These are phyloP conservation scores for Saitozyma podzolica DNA, from an alignment of 768 basidiomycete species.

Conservation along the genomic window DNA sequence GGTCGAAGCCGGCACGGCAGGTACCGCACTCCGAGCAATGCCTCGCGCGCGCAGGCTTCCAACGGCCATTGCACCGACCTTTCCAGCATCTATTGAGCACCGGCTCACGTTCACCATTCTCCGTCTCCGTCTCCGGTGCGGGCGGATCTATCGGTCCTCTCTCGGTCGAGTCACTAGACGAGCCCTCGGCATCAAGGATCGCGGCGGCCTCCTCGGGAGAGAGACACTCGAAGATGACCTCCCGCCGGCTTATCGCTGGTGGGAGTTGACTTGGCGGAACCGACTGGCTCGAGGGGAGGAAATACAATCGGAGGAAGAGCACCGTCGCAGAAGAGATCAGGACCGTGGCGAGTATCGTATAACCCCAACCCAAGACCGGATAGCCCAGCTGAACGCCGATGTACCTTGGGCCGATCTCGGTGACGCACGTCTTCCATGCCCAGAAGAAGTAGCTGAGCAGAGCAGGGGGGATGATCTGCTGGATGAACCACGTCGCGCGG, in stretches of 20 bases:
- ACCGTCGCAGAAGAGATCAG: constrained; percentile 20
- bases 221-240: constrained; percentile 38
- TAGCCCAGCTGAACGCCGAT: constrained; percentile 6
- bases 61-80: constrained; percentile 47
- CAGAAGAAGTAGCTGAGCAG: constrained; percentile 44
- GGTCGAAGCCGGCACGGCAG: constrained; percentile 53
- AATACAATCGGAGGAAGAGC: constrained; percentile 37
- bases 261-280: constrained; percentile 34
- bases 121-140: not conserved
- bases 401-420: constrained; percentile 10
- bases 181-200: not conserved
- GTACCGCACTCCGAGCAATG: constrained; percentile 51
- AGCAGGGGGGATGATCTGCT: constrained; percentile 40
- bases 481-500: constrained; percentile 21
- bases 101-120: constrained; percentile 2
- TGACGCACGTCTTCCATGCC: constrained; percentile 25
- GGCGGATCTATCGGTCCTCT: not conserved
- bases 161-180: not conserved
- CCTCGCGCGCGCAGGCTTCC: constrained; percentile 53
- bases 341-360: constrained; percentile 19
- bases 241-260: not conserved
- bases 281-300: constrained; percentile 34
- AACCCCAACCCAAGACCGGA: constrained; percentile 15
- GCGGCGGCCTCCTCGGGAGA: constrained; percentile 21
- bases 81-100: constrained; percentile 44